phyloP scores from a whole-genome alignment of 1,139 yeast genomes.

The Hyphopichia burtonii region DNA sequence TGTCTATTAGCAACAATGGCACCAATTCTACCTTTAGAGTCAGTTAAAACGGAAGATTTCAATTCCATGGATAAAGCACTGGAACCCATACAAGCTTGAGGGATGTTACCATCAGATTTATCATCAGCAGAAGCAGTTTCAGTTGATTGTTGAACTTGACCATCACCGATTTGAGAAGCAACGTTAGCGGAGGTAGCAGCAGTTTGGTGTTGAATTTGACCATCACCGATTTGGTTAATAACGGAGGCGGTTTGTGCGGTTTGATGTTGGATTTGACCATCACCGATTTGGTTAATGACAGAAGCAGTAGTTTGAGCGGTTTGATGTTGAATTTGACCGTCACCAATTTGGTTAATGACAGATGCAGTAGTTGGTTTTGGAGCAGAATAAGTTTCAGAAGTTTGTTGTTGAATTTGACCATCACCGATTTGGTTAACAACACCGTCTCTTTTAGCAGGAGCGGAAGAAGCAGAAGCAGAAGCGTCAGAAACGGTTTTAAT shows the following conservation, averaged over 20 bases:
- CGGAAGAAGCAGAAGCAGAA: slow-evolving; percentile 15
- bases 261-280: slow-evolving; percentile 45
- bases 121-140: slow-evolving; percentile 14
- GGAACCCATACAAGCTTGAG: slow-evolving; percentile 47
- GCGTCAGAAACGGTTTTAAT: slow-evolving; percentile 47
- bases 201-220: slow-evolving; percentile 61
- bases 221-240: slow-evolving; percentile 55
- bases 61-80: slow-evolving; percentile 58
- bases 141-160: slow-evolving; percentile 30
- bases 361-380: slow-evolving; percentile 19
- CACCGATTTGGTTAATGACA: slow-evolving; percentile 41
- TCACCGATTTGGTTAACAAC: slow-evolving; percentile 44
- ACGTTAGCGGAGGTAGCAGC: slow-evolving; percentile 21
- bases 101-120: slow-evolving; percentile 9
- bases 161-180: slow-evolving; percentile 27
- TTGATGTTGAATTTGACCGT: slow-evolving; percentile 37
- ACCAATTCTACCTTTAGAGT: slow-evolving; percentile 69
- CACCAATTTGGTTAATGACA: slow-evolving; percentile 34
- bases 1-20: slow-evolving; percentile 83
- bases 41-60: slow-evolving; percentile 54
- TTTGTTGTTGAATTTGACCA: slow-evolving; percentile 44
- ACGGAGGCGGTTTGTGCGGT: slow-evolving; percentile 29
- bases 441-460: slow-evolving; percentile 16
- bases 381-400: slow-evolving; percentile 16
- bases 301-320: slow-evolving; percentile 22